Evolutionary conservation across 2,329 filamentous ascomycete species (phyloP).

Genomic region (Myriosclerotinia curreyana): DNA sequence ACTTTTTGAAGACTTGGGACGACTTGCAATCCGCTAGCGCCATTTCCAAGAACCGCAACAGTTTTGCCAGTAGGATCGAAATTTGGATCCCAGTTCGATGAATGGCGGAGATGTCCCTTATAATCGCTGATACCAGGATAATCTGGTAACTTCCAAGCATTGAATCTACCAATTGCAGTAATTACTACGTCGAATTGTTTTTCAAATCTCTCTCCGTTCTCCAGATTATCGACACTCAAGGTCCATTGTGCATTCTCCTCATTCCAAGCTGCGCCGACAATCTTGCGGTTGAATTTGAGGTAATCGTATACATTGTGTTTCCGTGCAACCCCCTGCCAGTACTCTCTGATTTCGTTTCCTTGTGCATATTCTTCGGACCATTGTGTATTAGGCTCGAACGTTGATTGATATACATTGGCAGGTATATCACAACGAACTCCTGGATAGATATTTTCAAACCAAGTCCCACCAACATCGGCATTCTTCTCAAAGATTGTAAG

Average conservation of each 20-base stretch:
- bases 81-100: conserved; percentile 57
- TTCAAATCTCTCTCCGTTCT: conserved; percentile 40
- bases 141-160: conserved; percentile 60
- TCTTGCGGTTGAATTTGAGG: conserved; percentile 53
- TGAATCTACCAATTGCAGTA: conserved; percentile 64
- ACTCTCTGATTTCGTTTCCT: conserved; percentile 63
- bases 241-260: conserved; percentile 52
- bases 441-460: conserved; percentile 49
- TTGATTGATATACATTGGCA: conserved; percentile 53
- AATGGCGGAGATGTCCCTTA: conserved; percentile 54
- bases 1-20: conserved; percentile 44
- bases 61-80: conserved; percentile 48
- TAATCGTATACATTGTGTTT: conserved; percentile 64
- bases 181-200: conserved; percentile 58
- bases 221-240: conserved; percentile 40
- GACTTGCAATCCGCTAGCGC: conserved; percentile 52
- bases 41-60: conserved; percentile 50
- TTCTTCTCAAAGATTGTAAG: conserved; percentile 52
- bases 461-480: conserved; percentile 45
- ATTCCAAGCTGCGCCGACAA: conserved; percentile 57
- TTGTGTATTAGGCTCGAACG: conserved; percentile 62
- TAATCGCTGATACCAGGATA: conserved; percentile 53
- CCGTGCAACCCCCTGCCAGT: conserved; percentile 60
- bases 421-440: conserved; percentile 32
- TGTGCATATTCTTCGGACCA: conserved; percentile 68